These are phyloP conservation scores for Stenogyne calaminthoides DNA, from an alignment of 305 asterid genomes.

Conservation along the genomic window DNA sequence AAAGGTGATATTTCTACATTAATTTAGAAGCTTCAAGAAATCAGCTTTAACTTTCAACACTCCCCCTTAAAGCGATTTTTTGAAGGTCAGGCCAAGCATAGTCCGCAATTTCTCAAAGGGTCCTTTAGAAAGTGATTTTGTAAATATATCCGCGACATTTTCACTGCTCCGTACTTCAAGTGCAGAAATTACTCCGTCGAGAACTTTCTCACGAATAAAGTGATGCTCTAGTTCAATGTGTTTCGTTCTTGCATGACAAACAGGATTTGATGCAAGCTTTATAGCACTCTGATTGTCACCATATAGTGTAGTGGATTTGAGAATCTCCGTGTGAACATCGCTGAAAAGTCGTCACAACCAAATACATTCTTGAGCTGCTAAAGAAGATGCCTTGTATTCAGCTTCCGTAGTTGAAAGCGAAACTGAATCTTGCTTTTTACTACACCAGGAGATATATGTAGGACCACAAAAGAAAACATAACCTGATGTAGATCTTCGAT, in stretches of 20 bases:
- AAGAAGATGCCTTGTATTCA: background rate
- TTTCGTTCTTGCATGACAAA: background rate
- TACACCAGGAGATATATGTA: background rate
- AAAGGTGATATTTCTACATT: too few species aligned
- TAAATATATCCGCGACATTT: constrained; percentile 17
- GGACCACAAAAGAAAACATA: background rate
- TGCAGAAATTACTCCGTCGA: background rate
- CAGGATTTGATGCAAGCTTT: background rate
- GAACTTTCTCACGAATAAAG: background rate
- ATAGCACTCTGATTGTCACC: background rate
- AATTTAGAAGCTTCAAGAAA: too few species aligned
- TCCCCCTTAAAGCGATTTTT: too few species aligned
- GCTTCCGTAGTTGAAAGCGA: background rate
- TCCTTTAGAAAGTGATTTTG: background rate
- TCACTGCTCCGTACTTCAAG: background rate
- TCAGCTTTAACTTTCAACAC: too few species aligned
- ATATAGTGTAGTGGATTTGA: background rate
- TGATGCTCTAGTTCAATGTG: background rate
- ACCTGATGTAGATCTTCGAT: constrained; percentile 4
- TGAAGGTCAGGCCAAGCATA: too few species aligned
- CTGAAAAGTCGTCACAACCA: background rate
- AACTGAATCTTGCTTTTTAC: background rate
- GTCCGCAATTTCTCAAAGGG: too few species aligned
- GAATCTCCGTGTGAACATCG: background rate
- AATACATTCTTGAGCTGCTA: background rate